A percentile compares a stretch with the other conserved stretches of the same genome.
These are phyloP conservation scores for Oenanthe javanica DNA, from an alignment of 140 eudicot species.

Conservation along the genomic window DNA sequence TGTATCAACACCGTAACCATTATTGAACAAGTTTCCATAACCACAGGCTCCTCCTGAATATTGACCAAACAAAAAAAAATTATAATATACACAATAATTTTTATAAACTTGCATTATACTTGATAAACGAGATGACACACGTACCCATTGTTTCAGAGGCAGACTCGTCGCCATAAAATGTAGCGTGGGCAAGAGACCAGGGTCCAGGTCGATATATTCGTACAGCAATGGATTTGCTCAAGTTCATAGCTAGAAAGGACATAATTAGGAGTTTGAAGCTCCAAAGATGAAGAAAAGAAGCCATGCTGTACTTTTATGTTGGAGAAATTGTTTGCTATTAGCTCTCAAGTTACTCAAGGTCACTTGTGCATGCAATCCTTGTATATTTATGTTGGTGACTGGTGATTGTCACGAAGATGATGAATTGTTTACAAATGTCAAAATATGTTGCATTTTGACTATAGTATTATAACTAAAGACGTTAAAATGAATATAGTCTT, in stretches of 20 bases:
- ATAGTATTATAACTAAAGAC: neutral
- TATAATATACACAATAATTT: neutral
- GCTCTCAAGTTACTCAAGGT: neutral
- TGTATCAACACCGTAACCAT: slow-evolving; percentile 64
- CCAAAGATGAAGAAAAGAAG: slow-evolving; percentile 27
- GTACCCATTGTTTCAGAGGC: slow-evolving; percentile 84
- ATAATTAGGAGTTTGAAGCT: slow-evolving; percentile 23
- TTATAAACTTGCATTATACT: neutral
- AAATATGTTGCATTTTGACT: neutral
- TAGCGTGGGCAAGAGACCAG: slow-evolving; percentile 68
- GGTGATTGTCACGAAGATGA: neutral
- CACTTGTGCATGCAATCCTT: slow-evolving; percentile 1
- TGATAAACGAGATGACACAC: neutral
- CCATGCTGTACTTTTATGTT: slow-evolving; percentile 24
- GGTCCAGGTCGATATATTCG: slow-evolving; percentile 39
- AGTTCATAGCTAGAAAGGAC: slow-evolving; percentile 4
- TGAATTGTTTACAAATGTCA: neutral
- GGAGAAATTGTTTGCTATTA: slow-evolving; percentile 6
- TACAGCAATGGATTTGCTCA: slow-evolving; percentile 22
- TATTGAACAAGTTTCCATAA: slow-evolving; percentile 62
- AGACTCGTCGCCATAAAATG: slow-evolving; percentile 76
- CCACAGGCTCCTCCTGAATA: slow-evolving; percentile 94
- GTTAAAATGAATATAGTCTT: neutral
- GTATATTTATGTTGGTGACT: neutral
- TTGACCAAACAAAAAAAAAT: neutral